phyloP scores from a whole-genome alignment of 306 rosid species.

The Corylus heterophylla region DNA sequence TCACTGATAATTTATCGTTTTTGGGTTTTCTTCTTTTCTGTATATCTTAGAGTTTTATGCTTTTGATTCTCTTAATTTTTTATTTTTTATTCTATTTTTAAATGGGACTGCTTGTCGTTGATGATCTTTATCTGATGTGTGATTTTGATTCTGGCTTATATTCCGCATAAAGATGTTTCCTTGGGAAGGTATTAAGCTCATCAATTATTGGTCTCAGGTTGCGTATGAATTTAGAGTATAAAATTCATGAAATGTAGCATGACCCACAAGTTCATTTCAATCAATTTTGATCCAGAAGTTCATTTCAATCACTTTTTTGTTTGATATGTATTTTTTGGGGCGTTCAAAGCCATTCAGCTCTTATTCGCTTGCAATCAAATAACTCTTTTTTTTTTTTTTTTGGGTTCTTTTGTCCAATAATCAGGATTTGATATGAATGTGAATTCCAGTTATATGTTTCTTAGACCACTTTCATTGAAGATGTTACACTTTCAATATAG shows the following conservation, averaged over 20 bases:
- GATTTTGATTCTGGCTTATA: background rate
- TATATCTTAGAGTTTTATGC: background rate
- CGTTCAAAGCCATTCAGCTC: background rate
- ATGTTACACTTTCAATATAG: too few species aligned
- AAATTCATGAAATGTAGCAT: background rate
- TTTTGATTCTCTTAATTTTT: background rate
- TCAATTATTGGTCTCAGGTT: background rate
- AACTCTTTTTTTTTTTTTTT: background rate
- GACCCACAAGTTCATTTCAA: background rate
- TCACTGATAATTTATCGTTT: background rate
- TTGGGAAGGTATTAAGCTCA: background rate
- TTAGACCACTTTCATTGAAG: too few species aligned
- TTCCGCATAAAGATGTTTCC: background rate
- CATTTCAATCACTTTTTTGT: background rate
- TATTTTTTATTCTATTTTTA: background rate
- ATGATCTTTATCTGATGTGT: background rate
- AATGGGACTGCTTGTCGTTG: background rate
- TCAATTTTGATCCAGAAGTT: background rate
- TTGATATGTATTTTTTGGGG: background rate
- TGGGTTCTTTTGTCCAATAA: too few species aligned
- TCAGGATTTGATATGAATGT: background rate
- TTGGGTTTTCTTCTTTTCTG: background rate
- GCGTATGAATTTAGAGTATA: background rate
- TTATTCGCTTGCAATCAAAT: background rate
- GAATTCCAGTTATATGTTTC: too few species aligned